Evolutionary conservation across 2,329 filamentous ascomycete species (phyloP).

Genomic region (Fusarium succisae): DNA sequence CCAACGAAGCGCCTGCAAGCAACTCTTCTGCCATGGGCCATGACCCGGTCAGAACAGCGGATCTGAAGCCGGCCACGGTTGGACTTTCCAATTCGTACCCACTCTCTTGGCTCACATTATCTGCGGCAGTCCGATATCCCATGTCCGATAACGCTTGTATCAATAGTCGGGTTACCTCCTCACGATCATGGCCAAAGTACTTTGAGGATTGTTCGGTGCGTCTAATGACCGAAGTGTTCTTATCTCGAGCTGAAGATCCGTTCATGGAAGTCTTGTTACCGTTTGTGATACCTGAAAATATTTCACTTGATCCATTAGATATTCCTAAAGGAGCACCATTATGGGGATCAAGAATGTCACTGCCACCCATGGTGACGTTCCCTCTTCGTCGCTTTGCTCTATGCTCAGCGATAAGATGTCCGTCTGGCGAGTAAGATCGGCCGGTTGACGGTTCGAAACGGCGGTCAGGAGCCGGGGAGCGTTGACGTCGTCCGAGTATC

Average conservation of each 20-base stretch:
- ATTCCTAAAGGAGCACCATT: conserved; percentile 62
- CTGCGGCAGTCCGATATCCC: conserved; percentile 83
- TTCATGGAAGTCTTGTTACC: conserved; percentile 63
- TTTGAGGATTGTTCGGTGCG: conserved; percentile 37
- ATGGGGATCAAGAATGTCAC: conserved; percentile 58
- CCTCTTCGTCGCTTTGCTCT: conserved; percentile 65
- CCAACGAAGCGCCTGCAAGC: conserved; percentile 66
- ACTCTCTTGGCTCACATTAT: conserved; percentile 80
- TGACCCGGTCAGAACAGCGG: conserved; percentile 79
- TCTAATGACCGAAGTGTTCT: conserved; percentile 19
- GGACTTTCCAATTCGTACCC: conserved; percentile 87
- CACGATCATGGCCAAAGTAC: conserved; percentile 88
- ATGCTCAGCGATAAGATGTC: conserved; percentile 21
- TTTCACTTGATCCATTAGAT: conserved; percentile 55
- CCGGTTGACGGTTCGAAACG: conserved; percentile 46
- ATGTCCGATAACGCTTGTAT: conserved; percentile 92
- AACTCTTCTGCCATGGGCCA: conserved; percentile 89
- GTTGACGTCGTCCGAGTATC: conserved; percentile 66
- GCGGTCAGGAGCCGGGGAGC: conserved; percentile 52
- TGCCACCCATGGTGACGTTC: conserved; percentile 70
- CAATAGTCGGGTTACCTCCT: conserved; percentile 91
- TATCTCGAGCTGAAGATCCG: conserved; percentile 57
- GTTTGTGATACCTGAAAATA: conserved; percentile 51
- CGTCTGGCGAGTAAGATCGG: conserved; percentile 32
- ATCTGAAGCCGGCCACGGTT: conserved; percentile 85